phyloP scores from a whole-genome alignment of 495 filamentous ascomycete species.

The Penicillium ochrochloron region DNA sequence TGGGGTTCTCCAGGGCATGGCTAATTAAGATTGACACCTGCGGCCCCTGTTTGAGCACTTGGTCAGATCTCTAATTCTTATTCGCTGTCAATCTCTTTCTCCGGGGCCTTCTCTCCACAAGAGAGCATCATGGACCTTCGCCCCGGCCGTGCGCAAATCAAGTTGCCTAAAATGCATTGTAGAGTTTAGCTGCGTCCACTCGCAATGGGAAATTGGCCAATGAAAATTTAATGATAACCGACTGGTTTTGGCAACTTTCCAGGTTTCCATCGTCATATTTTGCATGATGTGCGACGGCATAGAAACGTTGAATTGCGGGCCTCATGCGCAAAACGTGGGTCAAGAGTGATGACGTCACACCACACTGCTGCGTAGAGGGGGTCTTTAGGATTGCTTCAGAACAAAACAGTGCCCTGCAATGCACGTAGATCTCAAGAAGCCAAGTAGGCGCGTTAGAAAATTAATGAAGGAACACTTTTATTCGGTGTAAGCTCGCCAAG shows the following conservation, averaged over 20 bases:
- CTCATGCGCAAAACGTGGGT: neutral
- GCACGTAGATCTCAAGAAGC: neutral
- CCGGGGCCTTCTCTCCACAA: neutral
- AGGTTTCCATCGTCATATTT: neutral
- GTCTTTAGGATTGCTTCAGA: neutral
- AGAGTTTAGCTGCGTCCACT: neutral
- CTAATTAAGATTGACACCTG: neutral
- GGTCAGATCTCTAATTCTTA: neutral
- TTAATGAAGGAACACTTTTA: too few relatives aligned
- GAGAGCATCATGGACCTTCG: slow-evolving; percentile 11
- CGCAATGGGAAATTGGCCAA: neutral
- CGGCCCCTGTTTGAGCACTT: slow-evolving; percentile 1
- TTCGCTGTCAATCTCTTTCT: neutral
- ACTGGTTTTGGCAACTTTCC: neutral
- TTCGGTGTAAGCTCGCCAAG: too few relatives aligned
- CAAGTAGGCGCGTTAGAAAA: neutral
- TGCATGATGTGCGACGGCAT: neutral
- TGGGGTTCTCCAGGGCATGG: neutral
- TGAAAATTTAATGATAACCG: neutral
- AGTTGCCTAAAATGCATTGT: neutral
- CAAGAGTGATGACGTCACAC: slow-evolving; percentile 16
- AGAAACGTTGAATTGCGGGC: neutral
- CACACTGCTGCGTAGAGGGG: neutral
- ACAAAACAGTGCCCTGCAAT: neutral
- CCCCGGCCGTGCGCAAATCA: neutral